Percentiles rank a stretch among this genome's conserved stretches.
Evolutionary conservation across 1,139 yeast species (phyloP).

Genomic region (Candida freyschussii): DNA sequence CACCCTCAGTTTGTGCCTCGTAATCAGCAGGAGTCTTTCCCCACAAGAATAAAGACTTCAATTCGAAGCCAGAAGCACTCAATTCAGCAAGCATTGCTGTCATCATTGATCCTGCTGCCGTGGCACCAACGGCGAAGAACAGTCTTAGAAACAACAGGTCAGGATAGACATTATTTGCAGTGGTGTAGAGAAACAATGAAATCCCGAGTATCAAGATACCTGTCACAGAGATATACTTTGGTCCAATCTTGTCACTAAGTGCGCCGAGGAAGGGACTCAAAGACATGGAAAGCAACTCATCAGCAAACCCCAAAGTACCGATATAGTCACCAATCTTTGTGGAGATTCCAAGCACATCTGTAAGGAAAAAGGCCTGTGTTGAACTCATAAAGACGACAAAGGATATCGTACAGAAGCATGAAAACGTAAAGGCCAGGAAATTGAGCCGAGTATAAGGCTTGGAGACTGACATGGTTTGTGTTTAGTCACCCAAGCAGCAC

Average conservation of each 20-base stretch:
- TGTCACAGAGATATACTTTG: conserved; percentile 45
- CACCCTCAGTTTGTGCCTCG: conserved; percentile 1
- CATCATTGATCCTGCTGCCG: conserved; percentile 41
- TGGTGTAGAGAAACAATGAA: conserved; percentile 47
- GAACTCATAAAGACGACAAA: conserved; percentile 63
- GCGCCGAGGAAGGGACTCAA: conserved; percentile 65
- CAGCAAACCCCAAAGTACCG: conserved; percentile 59
- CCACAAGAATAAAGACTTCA: conserved; percentile 20
- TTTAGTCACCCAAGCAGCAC: neutral
- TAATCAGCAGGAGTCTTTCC: conserved; percentile 1
- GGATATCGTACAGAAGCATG: conserved; percentile 50
- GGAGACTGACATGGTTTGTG: conserved; percentile 8
- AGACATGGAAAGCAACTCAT: conserved; percentile 51
- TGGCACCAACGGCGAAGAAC: conserved; percentile 58
- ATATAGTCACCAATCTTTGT: conserved; percentile 49
- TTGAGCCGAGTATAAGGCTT: conserved; percentile 22
- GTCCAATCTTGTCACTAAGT: conserved; percentile 57
- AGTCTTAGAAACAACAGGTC: conserved; percentile 47
- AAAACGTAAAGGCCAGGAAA: conserved; percentile 22
- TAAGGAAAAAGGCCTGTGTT: conserved; percentile 62
- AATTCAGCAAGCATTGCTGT: conserved; percentile 52
- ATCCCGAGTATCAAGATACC: conserved; percentile 47
- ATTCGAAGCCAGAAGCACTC: conserved; percentile 36
- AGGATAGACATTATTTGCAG: conserved; percentile 40
- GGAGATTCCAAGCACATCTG: conserved; percentile 47